Evolutionary conservation across 2,329 filamentous ascomycete genomes (phyloP).

Genomic region (Calonectria montana): DNA sequence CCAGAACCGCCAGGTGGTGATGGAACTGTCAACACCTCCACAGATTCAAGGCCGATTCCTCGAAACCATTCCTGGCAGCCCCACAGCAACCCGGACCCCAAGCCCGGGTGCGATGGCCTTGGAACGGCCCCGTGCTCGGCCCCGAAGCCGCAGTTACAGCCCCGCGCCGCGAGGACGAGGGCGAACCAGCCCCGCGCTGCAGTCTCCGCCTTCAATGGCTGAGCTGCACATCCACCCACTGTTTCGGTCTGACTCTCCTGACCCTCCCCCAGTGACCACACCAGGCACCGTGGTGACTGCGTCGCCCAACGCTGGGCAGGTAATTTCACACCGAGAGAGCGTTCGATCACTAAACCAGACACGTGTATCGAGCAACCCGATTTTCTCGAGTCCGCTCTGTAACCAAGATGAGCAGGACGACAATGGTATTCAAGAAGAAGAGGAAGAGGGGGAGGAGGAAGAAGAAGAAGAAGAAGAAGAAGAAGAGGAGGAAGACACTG

Average conservation of each 20-base stretch:
- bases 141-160: conserved; percentile 65
- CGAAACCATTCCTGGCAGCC: conserved; percentile 78
- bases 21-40: conserved; percentile 60
- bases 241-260: conserved; percentile 78
- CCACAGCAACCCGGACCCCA: conserved; percentile 71
- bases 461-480: conserved; percentile 25
- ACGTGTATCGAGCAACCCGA: conserved; percentile 66
- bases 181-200: conserved; percentile 31
- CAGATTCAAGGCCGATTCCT: conserved; percentile 64
- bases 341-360: conserved; percentile 64
- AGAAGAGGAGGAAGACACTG: conserved; percentile 37
- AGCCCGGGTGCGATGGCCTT: conserved; percentile 71
- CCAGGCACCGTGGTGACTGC: conserved; percentile 79
- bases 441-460: no score
- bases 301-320: conserved; percentile 74
- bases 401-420: conserved; percentile 51
- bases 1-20: conserved; percentile 68
- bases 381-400: conserved; percentile 59
- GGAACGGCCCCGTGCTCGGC: conserved; percentile 57
- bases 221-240: conserved; percentile 83
- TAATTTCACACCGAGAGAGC: conserved; percentile 67
- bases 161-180: conserved; percentile 52
- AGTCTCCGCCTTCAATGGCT: conserved; percentile 49
- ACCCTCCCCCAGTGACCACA: conserved; percentile 72
- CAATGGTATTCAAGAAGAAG: conserved; percentile 40